Conservation (phyloP, 371 early-diverging fungal species). For the Lichtheimia ornata region DNA sequence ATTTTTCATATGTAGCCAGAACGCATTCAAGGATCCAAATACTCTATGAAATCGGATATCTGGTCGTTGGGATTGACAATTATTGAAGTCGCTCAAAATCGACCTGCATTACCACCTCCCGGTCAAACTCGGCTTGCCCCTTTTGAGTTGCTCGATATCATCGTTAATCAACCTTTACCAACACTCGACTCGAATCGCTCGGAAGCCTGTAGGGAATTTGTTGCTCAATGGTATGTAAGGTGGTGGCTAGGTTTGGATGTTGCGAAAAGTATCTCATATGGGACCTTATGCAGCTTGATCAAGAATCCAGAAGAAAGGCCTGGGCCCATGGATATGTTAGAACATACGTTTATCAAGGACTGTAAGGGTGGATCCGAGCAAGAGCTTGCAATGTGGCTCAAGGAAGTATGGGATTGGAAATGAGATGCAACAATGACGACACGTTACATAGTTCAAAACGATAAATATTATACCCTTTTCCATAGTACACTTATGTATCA, state of each 20-base stretch:
- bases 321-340: slow-evolving; percentile 69
- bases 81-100: slow-evolving; percentile 88
- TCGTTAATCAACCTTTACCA: slow-evolving; percentile 88
- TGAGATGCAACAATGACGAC: slow-evolving; percentile 1
- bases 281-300: slow-evolving; percentile 41
- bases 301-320: slow-evolving; percentile 77
- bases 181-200: slow-evolving; percentile 63
- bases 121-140: slow-evolving; percentile 68
- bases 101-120: slow-evolving; percentile 84
- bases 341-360: slow-evolving; percentile 56
- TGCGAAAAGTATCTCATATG: background rate
- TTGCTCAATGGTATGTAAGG: slow-evolving; percentile 62
- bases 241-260: slow-evolving; percentile 25
- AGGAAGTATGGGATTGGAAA: slow-evolving; percentile 54
- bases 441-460: too few relatives aligned
- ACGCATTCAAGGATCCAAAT: slow-evolving; percentile 89
- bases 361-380: slow-evolving; percentile 29
- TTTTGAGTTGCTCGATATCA: slow-evolving; percentile 90
- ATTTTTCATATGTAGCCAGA: slow-evolving; percentile 79
- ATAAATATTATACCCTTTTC: too few relatives aligned
- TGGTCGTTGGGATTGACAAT: slow-evolving; percentile 95
- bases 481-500: background rate
- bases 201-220: slow-evolving; percentile 76
- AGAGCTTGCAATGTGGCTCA: slow-evolving; percentile 44
- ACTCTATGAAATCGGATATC: slow-evolving; percentile 90